Evolutionary conservation across 1,139 yeast species (phyloP).

Genomic region (Diutina mesorugosa): DNA sequence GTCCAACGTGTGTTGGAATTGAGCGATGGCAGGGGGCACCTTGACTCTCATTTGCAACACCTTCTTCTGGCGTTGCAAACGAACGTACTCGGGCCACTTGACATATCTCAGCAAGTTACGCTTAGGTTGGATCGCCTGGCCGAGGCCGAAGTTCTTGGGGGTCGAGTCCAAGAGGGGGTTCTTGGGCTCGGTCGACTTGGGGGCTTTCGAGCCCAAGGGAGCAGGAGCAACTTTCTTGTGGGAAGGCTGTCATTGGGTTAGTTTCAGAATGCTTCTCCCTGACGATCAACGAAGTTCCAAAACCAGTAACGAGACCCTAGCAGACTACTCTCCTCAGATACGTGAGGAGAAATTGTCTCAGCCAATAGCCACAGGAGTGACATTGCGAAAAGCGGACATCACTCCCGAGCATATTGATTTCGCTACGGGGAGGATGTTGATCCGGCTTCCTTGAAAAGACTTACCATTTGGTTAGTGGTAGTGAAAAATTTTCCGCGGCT

Average conservation of each 20-base stretch:
- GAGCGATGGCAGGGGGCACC: conserved; percentile 97
- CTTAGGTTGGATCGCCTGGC: conserved; percentile 91
- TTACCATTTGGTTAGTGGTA: background rate
- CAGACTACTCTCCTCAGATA: background rate
- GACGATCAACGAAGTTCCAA: conserved; percentile 2
- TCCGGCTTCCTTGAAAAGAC: background rate
- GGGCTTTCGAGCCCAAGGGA: conserved; percentile 49
- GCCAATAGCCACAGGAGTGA: conserved; percentile 3
- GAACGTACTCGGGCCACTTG: conserved; percentile 97
- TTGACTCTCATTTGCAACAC: conserved; percentile 87
- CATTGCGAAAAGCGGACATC: background rate
- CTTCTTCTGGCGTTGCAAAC: conserved; percentile 96
- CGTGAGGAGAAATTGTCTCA: background rate
- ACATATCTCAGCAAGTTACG: conserved; percentile 93
- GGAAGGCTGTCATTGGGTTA: conserved; percentile 3
- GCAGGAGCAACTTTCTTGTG: conserved; percentile 83
- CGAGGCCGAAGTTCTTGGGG: conserved; percentile 93
- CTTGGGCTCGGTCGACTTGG: conserved; percentile 24
- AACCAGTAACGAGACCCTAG: conserved; percentile 3
- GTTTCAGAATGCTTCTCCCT: conserved; percentile 1
- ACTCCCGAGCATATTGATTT: conserved; percentile 1
- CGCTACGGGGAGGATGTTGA: conserved; percentile 3
- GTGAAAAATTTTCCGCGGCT: background rate
- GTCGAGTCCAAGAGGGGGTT: conserved; percentile 80
- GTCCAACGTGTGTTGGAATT: conserved; percentile 90